Evolutionary conservation across 2,329 filamentous ascomycete species (phyloP).

Genomic region (Trichoderma breve): DNA sequence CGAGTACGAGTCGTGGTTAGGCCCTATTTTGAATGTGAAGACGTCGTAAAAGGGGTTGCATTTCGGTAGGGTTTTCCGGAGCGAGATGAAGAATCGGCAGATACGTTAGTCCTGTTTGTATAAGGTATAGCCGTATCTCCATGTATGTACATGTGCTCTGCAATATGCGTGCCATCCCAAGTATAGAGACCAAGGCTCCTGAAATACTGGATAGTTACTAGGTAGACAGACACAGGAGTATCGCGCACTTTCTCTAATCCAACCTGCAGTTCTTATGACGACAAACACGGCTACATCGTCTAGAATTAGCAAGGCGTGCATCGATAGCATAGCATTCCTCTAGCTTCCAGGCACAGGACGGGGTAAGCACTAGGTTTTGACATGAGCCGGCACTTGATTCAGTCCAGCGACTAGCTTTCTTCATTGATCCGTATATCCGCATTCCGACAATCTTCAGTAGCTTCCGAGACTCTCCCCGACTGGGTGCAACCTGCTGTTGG

Average conservation of each 20-base stretch:
- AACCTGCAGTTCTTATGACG: neutral
- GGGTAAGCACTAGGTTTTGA: neutral
- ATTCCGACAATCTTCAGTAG: neutral
- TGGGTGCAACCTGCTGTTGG: neutral
- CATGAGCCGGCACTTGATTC: neutral
- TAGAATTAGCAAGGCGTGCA: neutral
- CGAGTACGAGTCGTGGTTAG: neutral
- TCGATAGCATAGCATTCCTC: neutral
- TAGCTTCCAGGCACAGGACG: neutral
- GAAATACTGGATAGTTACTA: neutral
- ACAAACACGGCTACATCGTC: neutral
- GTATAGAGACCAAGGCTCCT: neutral
- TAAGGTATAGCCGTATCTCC: too few species aligned
- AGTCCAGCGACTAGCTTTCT: neutral
- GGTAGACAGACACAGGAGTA: neutral
- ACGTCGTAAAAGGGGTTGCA: slow-evolving; percentile 16
- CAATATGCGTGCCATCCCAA: neutral
- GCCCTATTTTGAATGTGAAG: neutral
- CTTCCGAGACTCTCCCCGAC: neutral
- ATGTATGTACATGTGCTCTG: neutral
- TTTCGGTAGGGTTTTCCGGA: neutral
- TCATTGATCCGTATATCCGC: neutral
- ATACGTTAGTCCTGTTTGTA: neutral
- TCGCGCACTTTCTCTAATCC: neutral
- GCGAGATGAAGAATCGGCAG: neutral